phyloP scores from a whole-genome alignment of 2,329 filamentous ascomycete species.

The Ceratocystis huliohia region DNA sequence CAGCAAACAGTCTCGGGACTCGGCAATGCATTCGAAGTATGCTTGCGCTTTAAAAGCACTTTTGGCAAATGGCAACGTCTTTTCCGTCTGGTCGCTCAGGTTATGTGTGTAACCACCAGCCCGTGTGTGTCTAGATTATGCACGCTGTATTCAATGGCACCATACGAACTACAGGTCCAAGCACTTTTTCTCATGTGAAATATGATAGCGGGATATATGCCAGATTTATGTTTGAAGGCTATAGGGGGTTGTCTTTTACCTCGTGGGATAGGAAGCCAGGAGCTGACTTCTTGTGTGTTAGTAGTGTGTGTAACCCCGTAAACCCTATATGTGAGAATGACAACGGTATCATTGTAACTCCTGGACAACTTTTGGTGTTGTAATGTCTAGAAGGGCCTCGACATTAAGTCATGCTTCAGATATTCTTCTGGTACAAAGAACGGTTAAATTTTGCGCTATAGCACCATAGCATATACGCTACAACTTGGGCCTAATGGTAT shows the following conservation, averaged over 20 bases:
- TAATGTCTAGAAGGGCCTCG: neutral
- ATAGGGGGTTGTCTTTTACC: neutral
- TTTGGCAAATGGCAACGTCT: neutral
- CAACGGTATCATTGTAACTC: neutral
- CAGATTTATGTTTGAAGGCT: neutral
- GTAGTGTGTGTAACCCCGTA: neutral
- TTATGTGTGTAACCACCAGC: neutral
- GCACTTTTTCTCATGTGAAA: neutral
- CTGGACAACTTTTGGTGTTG: neutral
- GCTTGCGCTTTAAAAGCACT: too few relatives aligned
- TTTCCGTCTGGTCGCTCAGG: neutral
- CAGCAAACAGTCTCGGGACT: neutral
- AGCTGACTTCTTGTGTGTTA: too few relatives aligned
- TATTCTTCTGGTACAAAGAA: too few relatives aligned
- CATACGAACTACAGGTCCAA: neutral
- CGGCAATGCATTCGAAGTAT: neutral
- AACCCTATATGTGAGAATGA: neutral
- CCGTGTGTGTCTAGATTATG: neutral
- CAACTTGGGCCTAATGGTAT: neutral
- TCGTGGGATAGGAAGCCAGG: neutral
- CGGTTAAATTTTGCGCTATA: too few relatives aligned
- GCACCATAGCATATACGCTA: neutral
- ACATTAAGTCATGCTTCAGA: neutral
- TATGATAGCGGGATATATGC: neutral
- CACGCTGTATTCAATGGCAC: neutral